A percentile compares a stretch with the other conserved stretches of the same genome.
Evolutionary conservation across 495 filamentous ascomycete species (phyloP).

Genomic region (Hyphodiscus hymeniophilus): DNA sequence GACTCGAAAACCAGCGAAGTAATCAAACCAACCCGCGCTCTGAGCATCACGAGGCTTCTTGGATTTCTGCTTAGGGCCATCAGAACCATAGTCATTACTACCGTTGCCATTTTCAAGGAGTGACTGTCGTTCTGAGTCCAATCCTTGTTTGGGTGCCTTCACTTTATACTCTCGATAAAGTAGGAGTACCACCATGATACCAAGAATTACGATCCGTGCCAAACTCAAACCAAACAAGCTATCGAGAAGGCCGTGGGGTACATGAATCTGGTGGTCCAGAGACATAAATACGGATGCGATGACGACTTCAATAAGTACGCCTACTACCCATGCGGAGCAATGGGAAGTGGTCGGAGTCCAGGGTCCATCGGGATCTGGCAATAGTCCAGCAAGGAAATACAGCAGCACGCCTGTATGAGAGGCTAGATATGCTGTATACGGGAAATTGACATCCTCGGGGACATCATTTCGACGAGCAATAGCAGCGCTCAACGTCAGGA

Average conservation of each 20-base stretch:
- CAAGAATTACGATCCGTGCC: constrained; percentile 21
- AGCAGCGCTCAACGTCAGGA: constrained; percentile 21
- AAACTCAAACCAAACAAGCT: constrained; percentile 21
- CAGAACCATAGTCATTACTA: constrained; percentile 10
- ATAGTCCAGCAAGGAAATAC: constrained; percentile 26
- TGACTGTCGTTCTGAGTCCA: constrained; percentile 20
- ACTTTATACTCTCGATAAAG: constrained; percentile 21
- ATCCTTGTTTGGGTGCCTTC: constrained; percentile 10
- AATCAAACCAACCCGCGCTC: constrained; percentile 12
- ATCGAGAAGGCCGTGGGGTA: constrained; percentile 17
- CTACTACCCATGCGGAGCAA: constrained; percentile 24
- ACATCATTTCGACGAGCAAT: constrained; percentile 13
- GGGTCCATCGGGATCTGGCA: constrained; percentile 29
- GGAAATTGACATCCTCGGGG: constrained; percentile 20
- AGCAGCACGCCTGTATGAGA: constrained; percentile 14
- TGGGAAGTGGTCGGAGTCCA: constrained; percentile 25
- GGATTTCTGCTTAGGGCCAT: constrained; percentile 5
- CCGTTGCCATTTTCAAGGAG: constrained; percentile 25
- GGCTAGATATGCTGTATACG: constrained; percentile 26
- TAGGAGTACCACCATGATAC: constrained; percentile 25
- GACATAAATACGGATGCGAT: constrained; percentile 22
- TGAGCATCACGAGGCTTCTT: constrained; percentile 6
- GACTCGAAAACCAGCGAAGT: constrained; percentile 11
- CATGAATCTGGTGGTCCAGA: constrained; percentile 18
- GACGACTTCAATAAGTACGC: constrained; percentile 21